Evolutionary conservation across 2,329 filamentous ascomycete genomes (phyloP).

Genomic region (Curvularia verruculosa): DNA sequence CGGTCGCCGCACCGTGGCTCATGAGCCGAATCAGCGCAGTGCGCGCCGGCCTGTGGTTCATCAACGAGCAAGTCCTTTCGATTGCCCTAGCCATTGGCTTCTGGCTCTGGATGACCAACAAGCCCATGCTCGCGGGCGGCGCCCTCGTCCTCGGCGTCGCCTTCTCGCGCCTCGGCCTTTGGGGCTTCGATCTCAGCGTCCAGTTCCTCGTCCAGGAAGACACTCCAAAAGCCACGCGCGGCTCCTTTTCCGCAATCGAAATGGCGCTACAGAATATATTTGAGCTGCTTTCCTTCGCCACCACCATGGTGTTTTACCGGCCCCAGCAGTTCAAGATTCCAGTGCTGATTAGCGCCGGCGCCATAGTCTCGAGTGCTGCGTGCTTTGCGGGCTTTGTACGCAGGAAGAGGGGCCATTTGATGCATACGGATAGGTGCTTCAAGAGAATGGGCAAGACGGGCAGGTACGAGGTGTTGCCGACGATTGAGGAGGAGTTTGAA

Average conservation of each 20-base stretch:
- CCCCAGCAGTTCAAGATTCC: constrained; percentile 71
- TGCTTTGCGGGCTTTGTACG: constrained; percentile 65
- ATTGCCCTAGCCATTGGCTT: constrained; percentile 51
- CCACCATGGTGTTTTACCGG: constrained; percentile 67
- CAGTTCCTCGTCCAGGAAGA: constrained; percentile 57
- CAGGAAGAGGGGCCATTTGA: constrained; percentile 61
- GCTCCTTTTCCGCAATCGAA: constrained; percentile 72
- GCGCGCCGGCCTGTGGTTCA: constrained; percentile 72
- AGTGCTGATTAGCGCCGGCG: constrained; percentile 62
- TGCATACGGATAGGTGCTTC: constrained; percentile 31
- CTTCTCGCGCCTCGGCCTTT: constrained; percentile 52
- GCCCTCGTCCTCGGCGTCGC: constrained; percentile 50
- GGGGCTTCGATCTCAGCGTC: constrained; percentile 56
- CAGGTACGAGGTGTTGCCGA: constrained; percentile 28
- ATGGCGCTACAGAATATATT: constrained; percentile 72
- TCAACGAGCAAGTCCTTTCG: constrained; percentile 69
- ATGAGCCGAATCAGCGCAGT: constrained; percentile 59
- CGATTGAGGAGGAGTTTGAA: constrained; percentile 32
- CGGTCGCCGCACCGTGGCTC: constrained; percentile 63
- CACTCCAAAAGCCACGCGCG: constrained; percentile 55
- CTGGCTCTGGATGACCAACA: constrained; percentile 24
- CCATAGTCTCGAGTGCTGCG: constrained; percentile 57
- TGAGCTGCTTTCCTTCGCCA: constrained; percentile 69
- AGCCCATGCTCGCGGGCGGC: constrained; percentile 31
- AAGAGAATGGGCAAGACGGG: constrained; percentile 24